Evolutionary conservation across 2,329 filamentous ascomycete genomes (phyloP).

Genomic region (Fusarium continuum): DNA sequence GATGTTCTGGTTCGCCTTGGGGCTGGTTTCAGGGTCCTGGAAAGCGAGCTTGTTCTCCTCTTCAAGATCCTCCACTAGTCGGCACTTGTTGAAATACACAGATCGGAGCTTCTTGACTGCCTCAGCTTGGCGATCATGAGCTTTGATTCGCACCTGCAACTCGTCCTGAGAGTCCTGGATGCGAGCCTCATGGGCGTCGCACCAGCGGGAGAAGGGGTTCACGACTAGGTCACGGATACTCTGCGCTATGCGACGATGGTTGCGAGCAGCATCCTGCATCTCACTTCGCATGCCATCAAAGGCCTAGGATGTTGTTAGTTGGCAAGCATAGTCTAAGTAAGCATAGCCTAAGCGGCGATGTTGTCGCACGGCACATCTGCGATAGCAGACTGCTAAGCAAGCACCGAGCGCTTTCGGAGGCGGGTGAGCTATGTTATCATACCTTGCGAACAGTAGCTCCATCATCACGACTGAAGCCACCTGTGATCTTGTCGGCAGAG

Average conservation of each 20-base stretch:
- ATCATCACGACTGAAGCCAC: conserved; percentile 90
- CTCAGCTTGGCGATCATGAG: conserved; percentile 91
- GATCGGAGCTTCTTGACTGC: conserved; percentile 90
- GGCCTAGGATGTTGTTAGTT: conserved; percentile 63
- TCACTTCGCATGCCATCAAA: conserved; percentile 93
- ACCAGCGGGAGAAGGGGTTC: conserved; percentile 93
- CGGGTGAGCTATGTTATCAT: conserved; percentile 28
- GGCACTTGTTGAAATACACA: conserved; percentile 99
- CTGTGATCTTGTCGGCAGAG: conserved; percentile 80
- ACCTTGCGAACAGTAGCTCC: conserved; percentile 97
- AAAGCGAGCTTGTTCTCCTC: conserved; percentile 99
- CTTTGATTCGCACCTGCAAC: conserved; percentile 87
- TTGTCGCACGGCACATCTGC: conserved; percentile 8
- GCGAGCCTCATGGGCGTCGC: conserved; percentile 90
- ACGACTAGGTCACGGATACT: conserved; percentile 97
- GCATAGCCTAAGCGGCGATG: neutral
- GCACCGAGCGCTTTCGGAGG: neutral
- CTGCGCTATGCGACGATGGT: conserved; percentile 93
- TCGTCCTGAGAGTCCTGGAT: conserved; percentile 96
- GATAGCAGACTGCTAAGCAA: neutral
- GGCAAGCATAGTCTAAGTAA: conserved; percentile 21
- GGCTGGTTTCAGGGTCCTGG: conserved; percentile 81
- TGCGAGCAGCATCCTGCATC: conserved; percentile 90
- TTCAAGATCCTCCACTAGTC: conserved; percentile 93
- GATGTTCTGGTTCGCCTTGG: conserved; percentile 66